These are phyloP conservation scores for Rhynchosporium secalis DNA, from an alignment of 2,329 filamentous ascomycete species.

Conservation along the genomic window DNA sequence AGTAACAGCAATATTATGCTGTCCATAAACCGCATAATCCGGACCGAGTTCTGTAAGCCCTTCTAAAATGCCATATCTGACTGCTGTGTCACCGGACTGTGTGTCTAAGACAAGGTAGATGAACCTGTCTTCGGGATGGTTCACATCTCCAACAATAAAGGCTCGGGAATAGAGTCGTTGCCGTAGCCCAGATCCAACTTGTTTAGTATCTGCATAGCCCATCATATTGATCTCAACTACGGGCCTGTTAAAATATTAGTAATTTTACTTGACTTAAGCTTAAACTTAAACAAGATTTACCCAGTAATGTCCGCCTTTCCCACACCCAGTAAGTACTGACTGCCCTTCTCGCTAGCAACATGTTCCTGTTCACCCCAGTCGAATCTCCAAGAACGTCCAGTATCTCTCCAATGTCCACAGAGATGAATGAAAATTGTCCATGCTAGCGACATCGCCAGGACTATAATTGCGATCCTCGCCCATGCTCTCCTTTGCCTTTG, in stretches of 20 bases:
- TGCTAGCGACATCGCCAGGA: constrained; percentile 19
- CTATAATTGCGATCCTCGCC: constrained; percentile 8
- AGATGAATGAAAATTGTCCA: constrained; percentile 16
- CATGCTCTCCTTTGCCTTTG: constrained; percentile 7
- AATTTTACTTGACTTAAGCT: neutral
- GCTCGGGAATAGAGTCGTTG: constrained; percentile 87
- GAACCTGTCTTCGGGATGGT: constrained; percentile 68
- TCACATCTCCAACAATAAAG: constrained; percentile 77
- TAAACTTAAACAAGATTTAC: constrained; percentile 41
- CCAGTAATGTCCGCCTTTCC: constrained; percentile 74
- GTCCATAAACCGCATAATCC: constrained; percentile 72
- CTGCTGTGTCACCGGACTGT: constrained; percentile 83
- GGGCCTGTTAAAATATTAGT: constrained; percentile 51
- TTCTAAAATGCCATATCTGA: constrained; percentile 83
- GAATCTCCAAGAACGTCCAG: constrained; percentile 14
- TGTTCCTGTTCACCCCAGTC: neutral
- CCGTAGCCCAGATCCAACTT: constrained; percentile 79
- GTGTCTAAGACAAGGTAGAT: constrained; percentile 87
- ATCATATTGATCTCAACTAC: constrained; percentile 90
- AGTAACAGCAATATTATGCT: constrained; percentile 83
- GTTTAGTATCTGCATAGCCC: constrained; percentile 84
- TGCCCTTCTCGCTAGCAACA: constrained; percentile 20
- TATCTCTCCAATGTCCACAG: constrained; percentile 7
- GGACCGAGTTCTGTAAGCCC: constrained; percentile 67
- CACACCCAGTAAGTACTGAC: constrained; percentile 62